These are phyloP conservation scores for Dictyostelium firmibasis DNA, from an alignment of 78 protist species.

Conservation along the genomic window DNA sequence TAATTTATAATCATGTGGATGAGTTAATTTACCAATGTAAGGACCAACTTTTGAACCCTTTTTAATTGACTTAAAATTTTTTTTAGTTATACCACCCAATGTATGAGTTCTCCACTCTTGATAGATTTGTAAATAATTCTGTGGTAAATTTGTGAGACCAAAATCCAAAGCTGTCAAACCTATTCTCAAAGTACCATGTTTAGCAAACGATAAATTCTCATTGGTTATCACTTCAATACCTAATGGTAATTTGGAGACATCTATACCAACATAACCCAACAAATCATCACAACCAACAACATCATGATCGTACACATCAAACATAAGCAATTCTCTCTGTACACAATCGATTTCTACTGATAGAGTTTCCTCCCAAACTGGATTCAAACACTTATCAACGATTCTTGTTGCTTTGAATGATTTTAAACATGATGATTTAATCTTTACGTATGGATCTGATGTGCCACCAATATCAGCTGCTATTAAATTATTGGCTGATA, in stretches of 20 bases:
- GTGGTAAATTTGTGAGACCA: conserved; percentile 17
- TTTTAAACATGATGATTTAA: background rate
- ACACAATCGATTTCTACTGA: background rate
- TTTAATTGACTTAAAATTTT: background rate
- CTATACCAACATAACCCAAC: conserved; percentile 43
- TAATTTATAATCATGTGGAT: background rate
- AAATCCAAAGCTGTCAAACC: conserved; percentile 37
- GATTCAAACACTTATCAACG: background rate
- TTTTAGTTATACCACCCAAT: background rate
- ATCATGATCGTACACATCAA: conserved; percentile 57
- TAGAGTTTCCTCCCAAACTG: conserved; percentile 1
- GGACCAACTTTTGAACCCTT: conserved; percentile 24
- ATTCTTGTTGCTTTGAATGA: background rate
- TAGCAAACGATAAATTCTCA: background rate
- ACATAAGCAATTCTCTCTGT: background rate
- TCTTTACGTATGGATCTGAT: conserved; percentile 3
- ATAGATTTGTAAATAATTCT: conserved; percentile 2
- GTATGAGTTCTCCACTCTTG: background rate
- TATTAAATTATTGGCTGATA: background rate
- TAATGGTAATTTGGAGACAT: conserved; percentile 25
- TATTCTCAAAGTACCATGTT: conserved; percentile 40
- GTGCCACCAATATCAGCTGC: background rate
- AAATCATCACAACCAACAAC: conserved; percentile 13
- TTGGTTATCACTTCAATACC: conserved; percentile 7
- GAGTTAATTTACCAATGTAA: conserved; percentile 5